Evolutionary conservation across 2,329 filamentous ascomycete genomes (phyloP).

Genomic region (Talaromyces albobiverticillius): DNA sequence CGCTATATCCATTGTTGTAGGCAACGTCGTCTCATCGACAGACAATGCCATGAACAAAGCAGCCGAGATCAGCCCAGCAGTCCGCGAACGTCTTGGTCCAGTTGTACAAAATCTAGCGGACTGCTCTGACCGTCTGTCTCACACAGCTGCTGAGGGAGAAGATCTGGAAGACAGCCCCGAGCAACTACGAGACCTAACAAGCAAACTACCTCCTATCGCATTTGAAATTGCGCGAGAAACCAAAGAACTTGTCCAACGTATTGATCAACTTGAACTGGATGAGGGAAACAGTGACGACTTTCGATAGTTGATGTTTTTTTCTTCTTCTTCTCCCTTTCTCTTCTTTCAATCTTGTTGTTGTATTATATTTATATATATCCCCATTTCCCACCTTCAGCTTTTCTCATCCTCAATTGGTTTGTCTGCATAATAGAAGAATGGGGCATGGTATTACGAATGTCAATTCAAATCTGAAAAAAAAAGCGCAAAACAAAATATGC

Average conservation of each 20-base stretch:
- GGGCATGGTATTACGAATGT: background rate
- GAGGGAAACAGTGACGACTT: conserved; percentile 41
- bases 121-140: conserved; percentile 64
- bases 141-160: conserved; percentile 60
- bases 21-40: conserved; percentile 66
- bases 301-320: conserved; percentile 20
- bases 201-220: conserved; percentile 75
- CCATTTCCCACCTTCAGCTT: background rate
- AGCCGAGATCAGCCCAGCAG: conserved; percentile 45
- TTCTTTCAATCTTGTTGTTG: conserved; percentile 7
- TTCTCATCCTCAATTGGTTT: background rate
- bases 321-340: conserved; percentile 7
- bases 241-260: conserved; percentile 64
- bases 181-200: conserved; percentile 57
- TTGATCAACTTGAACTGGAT: conserved; percentile 38
- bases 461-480: background rate
- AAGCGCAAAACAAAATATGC: background rate
- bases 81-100: conserved; percentile 47
- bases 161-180: conserved; percentile 53
- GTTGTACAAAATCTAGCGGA: conserved; percentile 51
- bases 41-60: conserved; percentile 51
- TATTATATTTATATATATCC: background rate
- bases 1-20: conserved; percentile 68
- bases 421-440: background rate
- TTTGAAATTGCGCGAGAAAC: conserved; percentile 81